Percentiles rank a stretch among this genome's conserved stretches.
Evolutionary conservation across 2,329 filamentous ascomycete species (phyloP).

Genomic region (Trichoderma polysporum): DNA sequence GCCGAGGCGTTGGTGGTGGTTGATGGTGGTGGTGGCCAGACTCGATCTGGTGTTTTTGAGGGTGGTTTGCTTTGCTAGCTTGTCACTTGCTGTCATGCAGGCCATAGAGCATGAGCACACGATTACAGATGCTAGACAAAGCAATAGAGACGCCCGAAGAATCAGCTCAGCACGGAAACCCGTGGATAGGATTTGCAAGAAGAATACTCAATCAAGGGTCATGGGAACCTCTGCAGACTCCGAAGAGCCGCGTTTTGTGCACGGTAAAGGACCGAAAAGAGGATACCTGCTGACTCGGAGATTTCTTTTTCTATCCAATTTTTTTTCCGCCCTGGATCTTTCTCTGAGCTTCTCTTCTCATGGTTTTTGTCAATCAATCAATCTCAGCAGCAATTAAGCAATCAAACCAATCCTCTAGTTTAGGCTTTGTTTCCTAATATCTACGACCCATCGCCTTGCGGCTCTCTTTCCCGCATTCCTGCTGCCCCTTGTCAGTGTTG

Average conservation of each 20-base stretch:
- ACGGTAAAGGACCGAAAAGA: conserved; percentile 17
- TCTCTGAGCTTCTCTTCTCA: neutral
- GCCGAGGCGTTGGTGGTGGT: neutral
- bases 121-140: neutral
- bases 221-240: neutral
- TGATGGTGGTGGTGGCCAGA: neutral
- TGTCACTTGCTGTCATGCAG: neutral
- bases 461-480: neutral
- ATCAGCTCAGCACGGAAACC: conserved; percentile 6
- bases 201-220: neutral
- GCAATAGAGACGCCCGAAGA: neutral
- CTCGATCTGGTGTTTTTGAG: neutral
- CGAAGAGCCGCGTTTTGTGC: neutral
- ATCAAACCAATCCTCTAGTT: neutral
- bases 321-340: neutral
- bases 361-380: neutral
- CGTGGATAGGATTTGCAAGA: neutral
- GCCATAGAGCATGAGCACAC: neutral
- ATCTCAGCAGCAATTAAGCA: neutral
- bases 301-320: neutral
- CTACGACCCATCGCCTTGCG: neutral
- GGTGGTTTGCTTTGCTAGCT: neutral
- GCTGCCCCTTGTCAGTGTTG: neutral
- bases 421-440: neutral
- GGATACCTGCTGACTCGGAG: conserved; percentile 16